Base-by-base conservation (phyloP, 176 grass and related monocot genomes). In the Olyra latifolia region DNA sequence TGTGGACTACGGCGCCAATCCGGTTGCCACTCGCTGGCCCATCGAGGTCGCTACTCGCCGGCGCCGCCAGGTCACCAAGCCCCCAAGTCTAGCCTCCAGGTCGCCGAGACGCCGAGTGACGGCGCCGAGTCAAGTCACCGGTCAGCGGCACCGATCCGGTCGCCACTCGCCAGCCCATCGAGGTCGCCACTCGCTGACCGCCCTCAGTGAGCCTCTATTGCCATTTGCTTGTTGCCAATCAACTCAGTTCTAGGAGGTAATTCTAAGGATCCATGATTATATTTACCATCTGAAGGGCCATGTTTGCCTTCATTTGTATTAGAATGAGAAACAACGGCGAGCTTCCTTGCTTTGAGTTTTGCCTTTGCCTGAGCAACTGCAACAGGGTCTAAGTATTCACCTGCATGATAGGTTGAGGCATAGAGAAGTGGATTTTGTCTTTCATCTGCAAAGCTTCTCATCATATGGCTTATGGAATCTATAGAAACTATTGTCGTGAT, bases 401-500 rank as follows among this genome's bases (percentile, higher is more conserved):
- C 95, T 24, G 95, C 95, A 81, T 98, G 92, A 83, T 98, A 98
- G 50, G 95, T 98, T 80, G 95, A 98, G 7, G 95, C 95, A 80
- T 93, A 98, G 23, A 98, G 80, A 69, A 98, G 92, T 6, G 92
- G 91, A 61, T 89, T 93, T 89, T 95, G 92, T 63, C 87, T 91
- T 82, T 93, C 88, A 70, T 94, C 87, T 42, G 82, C 83, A 80
- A 93, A 98, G 65, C 95, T 88, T 46, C 95, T 91, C 95, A 98
- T 98, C 95, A 98, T 98, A 78, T 98, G 95, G 20, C 95, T 83
- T 70, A 98, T 91, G 45, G 95, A 98, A 66, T 98, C 95, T 66
- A 92, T 98, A 22, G 95, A 98, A 76, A 98, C 75, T 20, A 97
- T 91, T 47, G 87, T 98, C 4, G 92, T 98, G 57, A 98, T 89